Conservation (phyloP, 768 basidiomycete species). For the Boletus subparvulus region DNA sequence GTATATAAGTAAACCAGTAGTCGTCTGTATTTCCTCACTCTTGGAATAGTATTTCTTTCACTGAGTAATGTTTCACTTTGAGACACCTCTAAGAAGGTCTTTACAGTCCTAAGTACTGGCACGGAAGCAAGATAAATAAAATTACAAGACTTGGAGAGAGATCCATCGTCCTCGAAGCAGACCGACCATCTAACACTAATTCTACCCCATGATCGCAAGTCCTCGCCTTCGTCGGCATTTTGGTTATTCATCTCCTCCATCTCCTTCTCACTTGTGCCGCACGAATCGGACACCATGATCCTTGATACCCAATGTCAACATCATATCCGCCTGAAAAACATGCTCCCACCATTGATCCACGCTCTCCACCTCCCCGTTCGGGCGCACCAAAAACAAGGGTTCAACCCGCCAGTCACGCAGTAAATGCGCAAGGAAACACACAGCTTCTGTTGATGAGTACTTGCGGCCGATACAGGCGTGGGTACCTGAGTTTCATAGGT, state of each 20-base stretch:
- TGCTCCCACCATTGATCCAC: slow-evolving; percentile 16
- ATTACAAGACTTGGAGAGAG: no score
- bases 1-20: no score
- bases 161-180: no score
- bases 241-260: not conserved
- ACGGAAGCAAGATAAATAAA: no score
- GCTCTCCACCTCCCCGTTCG: slow-evolving; percentile 6
- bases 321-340: slow-evolving; percentile 12
- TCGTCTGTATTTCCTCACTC: no score
- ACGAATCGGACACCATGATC: slow-evolving; percentile 12
- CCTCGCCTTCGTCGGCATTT: no score
- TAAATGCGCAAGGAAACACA: slow-evolving; percentile 52
- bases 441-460: slow-evolving; percentile 51
- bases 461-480: slow-evolving; percentile 52
- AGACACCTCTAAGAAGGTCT: no score
- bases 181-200: no score
- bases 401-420: slow-evolving; percentile 53
- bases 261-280: slow-evolving; percentile 2
- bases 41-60: no score
- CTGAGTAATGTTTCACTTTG: no score
- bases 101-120: no score
- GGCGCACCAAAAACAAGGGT: slow-evolving; percentile 33
- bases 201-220: no score
- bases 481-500: slow-evolving; percentile 35
- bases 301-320: slow-evolving; percentile 16